These are phyloP conservation scores for Aristolochia californica DNA, from an alignment of 164 flowering plant species.

Conservation along the genomic window DNA sequence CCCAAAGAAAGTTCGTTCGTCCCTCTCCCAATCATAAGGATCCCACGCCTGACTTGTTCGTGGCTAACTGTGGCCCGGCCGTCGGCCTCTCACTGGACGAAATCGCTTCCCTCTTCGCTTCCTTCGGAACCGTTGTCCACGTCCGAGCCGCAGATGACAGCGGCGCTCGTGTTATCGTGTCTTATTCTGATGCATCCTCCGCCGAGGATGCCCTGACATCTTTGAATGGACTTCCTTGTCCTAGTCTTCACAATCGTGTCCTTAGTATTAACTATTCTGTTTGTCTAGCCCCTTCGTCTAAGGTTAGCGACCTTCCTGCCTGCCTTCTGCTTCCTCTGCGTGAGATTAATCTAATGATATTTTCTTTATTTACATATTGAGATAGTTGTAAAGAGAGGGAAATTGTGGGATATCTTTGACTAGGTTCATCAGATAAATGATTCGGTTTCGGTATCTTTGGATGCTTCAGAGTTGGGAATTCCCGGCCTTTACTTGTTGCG, in stretches of 20 bases:
- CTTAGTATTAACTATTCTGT: slow-evolving; percentile 70
- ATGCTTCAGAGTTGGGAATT: slow-evolving; percentile 55
- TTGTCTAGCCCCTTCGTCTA: slow-evolving; percentile 15
- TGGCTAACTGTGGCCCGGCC: slow-evolving; percentile 91
- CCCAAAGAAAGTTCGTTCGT: no score
- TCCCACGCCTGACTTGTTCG: slow-evolving; percentile 55
- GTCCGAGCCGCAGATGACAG: slow-evolving; percentile 70
- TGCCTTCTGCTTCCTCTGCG: background rate
- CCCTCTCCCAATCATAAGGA: background rate
- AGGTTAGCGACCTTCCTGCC: no score
- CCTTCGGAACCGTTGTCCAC: slow-evolving; percentile 32
- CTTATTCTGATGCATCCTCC: slow-evolving; percentile 27
- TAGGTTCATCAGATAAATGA: slow-evolving; percentile 21
- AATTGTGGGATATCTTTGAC: background rate
- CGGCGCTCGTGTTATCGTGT: slow-evolving; percentile 80
- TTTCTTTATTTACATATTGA: no score
- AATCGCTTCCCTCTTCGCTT: slow-evolving; percentile 44
- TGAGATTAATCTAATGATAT: no score
- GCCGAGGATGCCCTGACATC: slow-evolving; percentile 53
- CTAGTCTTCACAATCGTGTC: slow-evolving; percentile 47
- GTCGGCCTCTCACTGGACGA: slow-evolving; percentile 55
- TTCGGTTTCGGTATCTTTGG: slow-evolving; percentile 40
- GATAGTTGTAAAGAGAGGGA: no score
- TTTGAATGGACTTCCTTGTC: slow-evolving; percentile 49
- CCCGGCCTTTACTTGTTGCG: slow-evolving; percentile 70